Base-by-base conservation (phyloP, 371 early-diverging fungal genomes). In the Circinella minor region DNA sequence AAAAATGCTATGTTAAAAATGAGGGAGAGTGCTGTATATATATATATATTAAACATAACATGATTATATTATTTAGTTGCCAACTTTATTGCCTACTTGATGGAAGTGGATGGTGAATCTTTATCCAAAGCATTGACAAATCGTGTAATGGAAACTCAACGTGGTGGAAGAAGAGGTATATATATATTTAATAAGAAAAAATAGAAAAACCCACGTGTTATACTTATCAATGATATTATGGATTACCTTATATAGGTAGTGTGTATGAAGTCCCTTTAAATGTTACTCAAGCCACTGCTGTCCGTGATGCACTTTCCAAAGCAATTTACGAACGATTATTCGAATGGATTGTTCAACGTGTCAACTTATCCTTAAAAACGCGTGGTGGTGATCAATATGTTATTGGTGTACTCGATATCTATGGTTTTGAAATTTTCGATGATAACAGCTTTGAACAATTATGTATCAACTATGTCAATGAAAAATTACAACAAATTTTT, bases 401-500 rank as follows among this genome's bases (percentile, higher is more conserved):
- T 14, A 87, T 99, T 54, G 99, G 98, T 71, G 98, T 99, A 9
- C 79, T 99, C 79, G 96, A 99, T 88, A 95, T 98, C 83, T 95
- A 96, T 75, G 96, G 99, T 61, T 96, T 98, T 77, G 96, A 96
- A 87, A 95, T 97, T 69, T 96, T 96, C 75, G 88, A 98, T 67
- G 92, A 94, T 71, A 99, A 99, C 88, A 96, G 96, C 63, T 99
- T 99, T 82, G 99, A 99, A 80, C 99, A 99, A 85, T 91, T 99
- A 71, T 99, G 99, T 84, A 99, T 99, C 86, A 99, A 99, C 86
- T 99, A 99, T 72, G 99, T 99, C 67, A 99, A 99, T 84, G 99
- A 99, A 78, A 96, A 97, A 81, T 86, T 99, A 71, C 99, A 99
- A 77, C 99, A 99, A 78, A 99, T 99, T 75, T 99, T 99, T 75